Conservation (phyloP, 805 yeast genomes). For the Jamesozyma spencerorum region DNA sequence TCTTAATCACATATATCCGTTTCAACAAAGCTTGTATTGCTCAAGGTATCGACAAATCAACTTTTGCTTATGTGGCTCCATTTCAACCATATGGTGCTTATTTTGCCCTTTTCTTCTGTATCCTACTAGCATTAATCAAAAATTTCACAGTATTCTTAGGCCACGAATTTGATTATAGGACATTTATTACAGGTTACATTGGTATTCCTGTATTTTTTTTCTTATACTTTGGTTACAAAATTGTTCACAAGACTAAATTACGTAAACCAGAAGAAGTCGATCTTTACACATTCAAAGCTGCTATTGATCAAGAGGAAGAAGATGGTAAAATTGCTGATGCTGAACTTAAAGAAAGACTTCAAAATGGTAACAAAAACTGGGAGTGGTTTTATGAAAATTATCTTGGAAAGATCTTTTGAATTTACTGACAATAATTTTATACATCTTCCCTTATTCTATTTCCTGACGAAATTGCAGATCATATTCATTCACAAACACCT, state of each 20-base stretch:
- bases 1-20: slow-evolving; percentile 55
- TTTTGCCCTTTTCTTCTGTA: slow-evolving; percentile 45
- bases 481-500: too few species aligned
- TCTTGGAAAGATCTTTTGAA: slow-evolving; percentile 41
- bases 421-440: too few species aligned
- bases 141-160: slow-evolving; percentile 66
- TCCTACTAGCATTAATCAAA: slow-evolving; percentile 51
- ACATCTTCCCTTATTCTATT: too few species aligned
- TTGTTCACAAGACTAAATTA: slow-evolving; percentile 40
- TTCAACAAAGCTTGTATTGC: slow-evolving; percentile 58
- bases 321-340: slow-evolving; percentile 26
- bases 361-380: slow-evolving; percentile 26
- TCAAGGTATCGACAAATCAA: slow-evolving; percentile 53
- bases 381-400: slow-evolving; percentile 42
- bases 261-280: slow-evolving; percentile 52
- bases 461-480: too few species aligned
- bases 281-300: slow-evolving; percentile 23
- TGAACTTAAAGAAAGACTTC: slow-evolving; percentile 23
- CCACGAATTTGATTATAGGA: slow-evolving; percentile 48
- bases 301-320: slow-evolving; percentile 27
- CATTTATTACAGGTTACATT: slow-evolving; percentile 70
- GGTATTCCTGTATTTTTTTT: slow-evolving; percentile 51
- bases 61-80: slow-evolving; percentile 54
- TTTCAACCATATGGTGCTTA: slow-evolving; percentile 62
- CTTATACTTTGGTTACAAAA: slow-evolving; percentile 51